Percentiles rank a stretch among this genome's conserved stretches.
phyloP scores from a whole-genome alignment of 2,329 filamentous ascomycete genomes.

The Simplicillium sp. region DNA sequence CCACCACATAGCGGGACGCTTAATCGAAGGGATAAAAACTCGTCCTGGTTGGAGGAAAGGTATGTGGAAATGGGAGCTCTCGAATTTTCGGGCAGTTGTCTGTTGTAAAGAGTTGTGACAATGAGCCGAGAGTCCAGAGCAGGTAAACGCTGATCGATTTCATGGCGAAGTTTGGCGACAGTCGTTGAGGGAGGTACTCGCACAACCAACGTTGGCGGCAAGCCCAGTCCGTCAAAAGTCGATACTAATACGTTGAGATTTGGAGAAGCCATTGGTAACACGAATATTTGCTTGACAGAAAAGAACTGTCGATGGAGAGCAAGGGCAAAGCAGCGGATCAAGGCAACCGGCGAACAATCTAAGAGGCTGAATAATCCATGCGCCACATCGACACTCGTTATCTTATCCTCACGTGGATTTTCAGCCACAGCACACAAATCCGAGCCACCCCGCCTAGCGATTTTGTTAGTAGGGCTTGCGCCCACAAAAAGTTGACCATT shows the following conservation, averaged over 20 bases:
- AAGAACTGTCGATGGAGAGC: neutral
- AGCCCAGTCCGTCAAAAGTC: constrained; percentile 71
- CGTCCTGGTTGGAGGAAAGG: constrained; percentile 46
- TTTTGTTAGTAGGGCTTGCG: constrained; percentile 29
- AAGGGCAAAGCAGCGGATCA: neutral
- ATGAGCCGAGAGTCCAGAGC: constrained; percentile 52
- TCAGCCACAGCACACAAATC: constrained; percentile 15
- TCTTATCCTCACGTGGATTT: constrained; percentile 22
- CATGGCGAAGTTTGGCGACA: constrained; percentile 56
- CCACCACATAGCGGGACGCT: constrained; percentile 75
- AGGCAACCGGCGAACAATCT: too few relatives aligned
- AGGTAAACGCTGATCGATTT: constrained; percentile 53
- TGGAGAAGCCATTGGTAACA: constrained; percentile 39
- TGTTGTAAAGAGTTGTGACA: constrained; percentile 75
- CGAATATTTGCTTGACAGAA: constrained; percentile 3
- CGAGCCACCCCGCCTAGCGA: constrained; percentile 21
- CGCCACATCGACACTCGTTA: neutral
- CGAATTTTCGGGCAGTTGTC: constrained; percentile 50
- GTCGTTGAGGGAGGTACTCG: constrained; percentile 57
- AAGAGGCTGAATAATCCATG: neutral
- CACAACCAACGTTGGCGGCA: constrained; percentile 77
- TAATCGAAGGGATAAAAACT: constrained; percentile 75
- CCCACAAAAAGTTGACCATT: constrained; percentile 36
- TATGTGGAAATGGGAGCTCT: constrained; percentile 49
- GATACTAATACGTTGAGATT: constrained; percentile 76